Evolutionary conservation across 2,329 filamentous ascomycete genomes (phyloP).

Genomic region (Penicillium paneum): DNA sequence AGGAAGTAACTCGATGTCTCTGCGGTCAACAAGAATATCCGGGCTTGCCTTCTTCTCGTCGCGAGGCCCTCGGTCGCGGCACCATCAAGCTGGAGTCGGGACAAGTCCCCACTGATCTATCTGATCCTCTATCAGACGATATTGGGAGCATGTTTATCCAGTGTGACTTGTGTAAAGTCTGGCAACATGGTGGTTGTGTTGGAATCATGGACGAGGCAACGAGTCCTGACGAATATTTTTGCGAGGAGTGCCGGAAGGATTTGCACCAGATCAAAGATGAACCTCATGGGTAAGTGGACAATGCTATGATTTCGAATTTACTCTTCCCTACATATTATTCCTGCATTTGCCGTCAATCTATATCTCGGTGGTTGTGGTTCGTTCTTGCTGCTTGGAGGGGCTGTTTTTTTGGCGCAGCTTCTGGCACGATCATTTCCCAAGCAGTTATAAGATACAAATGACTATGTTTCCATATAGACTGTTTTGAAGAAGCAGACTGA

Average conservation of each 20-base stretch:
- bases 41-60: slow-evolving; percentile 64
- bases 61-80: slow-evolving; percentile 51
- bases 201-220: slow-evolving; percentile 92
- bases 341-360: neutral
- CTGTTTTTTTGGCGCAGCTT: neutral
- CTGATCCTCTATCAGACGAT: slow-evolving; percentile 68
- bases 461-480: slow-evolving; percentile 6
- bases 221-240: slow-evolving; percentile 96
- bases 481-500: slow-evolving; percentile 26
- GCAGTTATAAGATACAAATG: neutral
- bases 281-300: slow-evolving; percentile 71
- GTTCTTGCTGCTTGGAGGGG: slow-evolving; percentile 3
- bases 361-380: neutral
- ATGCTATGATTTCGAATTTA: neutral
- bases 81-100: slow-evolving; percentile 57
- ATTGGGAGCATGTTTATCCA: slow-evolving; percentile 94
- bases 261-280: slow-evolving; percentile 80
- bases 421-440: neutral
- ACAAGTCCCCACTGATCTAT: slow-evolving; percentile 58
- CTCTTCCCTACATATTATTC: neutral
- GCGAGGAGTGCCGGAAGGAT: slow-evolving; percentile 89
- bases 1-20: slow-evolving; percentile 92
- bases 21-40: slow-evolving; percentile 95
- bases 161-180: slow-evolving; percentile 96
- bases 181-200: slow-evolving; percentile 97